These are phyloP conservation scores for Diaporthe eres DNA, from an alignment of 2,329 filamentous ascomycete genomes.

Conservation along the genomic window DNA sequence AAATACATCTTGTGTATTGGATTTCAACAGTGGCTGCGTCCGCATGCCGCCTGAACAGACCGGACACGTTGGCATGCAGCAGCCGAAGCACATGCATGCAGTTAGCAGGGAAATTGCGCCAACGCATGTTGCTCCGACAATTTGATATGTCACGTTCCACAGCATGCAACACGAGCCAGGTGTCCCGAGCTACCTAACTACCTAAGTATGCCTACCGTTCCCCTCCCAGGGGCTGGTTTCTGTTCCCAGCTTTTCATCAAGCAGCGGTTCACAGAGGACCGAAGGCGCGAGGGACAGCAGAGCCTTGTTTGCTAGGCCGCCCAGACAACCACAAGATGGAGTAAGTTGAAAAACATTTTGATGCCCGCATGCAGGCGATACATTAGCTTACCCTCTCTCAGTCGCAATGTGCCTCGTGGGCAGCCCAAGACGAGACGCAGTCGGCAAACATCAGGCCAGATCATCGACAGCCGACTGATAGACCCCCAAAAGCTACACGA, in stretches of 20 bases:
- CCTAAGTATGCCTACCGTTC: constrained; percentile 13
- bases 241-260: not conserved
- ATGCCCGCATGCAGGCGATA: not conserved
- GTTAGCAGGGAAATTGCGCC: not conserved
- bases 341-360: constrained; percentile 16
- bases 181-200: not conserved
- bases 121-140: not conserved
- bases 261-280: not conserved
- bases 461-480: constrained; percentile 35
- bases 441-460: constrained; percentile 21
- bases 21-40: too few species aligned
- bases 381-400: constrained; percentile 9
- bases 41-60: not conserved
- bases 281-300: not conserved
- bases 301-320: not conserved
- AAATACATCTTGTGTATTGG: not conserved
- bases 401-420: not conserved
- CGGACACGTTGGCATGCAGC: constrained; percentile 15
- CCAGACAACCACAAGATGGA: not conserved
- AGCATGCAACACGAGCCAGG: not conserved
- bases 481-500: constrained; percentile 30
- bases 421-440: constrained; percentile 8
- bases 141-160: constrained; percentile 1
- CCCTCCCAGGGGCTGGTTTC: not conserved
- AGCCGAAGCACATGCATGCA: not conserved